These are phyloP conservation scores for Populus tomentosa DNA, from an alignment of 441 rosid genomes.

Conservation along the genomic window DNA sequence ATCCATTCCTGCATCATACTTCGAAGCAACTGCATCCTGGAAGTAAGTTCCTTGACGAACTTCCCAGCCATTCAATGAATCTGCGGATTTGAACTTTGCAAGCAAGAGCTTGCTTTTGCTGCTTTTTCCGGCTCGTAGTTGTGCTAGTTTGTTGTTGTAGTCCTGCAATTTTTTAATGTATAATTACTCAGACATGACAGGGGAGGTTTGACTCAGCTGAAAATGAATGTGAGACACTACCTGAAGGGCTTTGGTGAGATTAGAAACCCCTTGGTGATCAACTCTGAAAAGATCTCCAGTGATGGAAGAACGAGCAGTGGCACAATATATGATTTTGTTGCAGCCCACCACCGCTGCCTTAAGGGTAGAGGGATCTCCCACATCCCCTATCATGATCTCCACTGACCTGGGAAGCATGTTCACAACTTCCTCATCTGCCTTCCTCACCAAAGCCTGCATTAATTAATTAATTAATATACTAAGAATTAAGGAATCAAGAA, in stretches of 20 bases:
- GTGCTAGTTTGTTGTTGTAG: slow-evolving; percentile 80
- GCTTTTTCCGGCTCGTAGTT: slow-evolving; percentile 84
- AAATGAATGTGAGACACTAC: slow-evolving; percentile 22
- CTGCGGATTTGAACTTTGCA: slow-evolving; percentile 69
- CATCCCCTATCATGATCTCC: slow-evolving; percentile 81
- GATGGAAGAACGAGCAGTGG: slow-evolving; percentile 88
- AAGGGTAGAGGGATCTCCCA: slow-evolving; percentile 77
- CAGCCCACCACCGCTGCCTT: slow-evolving; percentile 76
- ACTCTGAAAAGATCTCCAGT: slow-evolving; percentile 89
- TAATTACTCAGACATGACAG: not conserved
- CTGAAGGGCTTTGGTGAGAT: slow-evolving; percentile 88
- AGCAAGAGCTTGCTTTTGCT: slow-evolving; percentile 93
- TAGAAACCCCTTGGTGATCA: slow-evolving; percentile 88
- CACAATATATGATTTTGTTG: slow-evolving; percentile 87
- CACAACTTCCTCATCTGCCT: slow-evolving; percentile 62
- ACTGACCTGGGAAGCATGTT: slow-evolving; percentile 89
- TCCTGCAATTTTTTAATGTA: slow-evolving; percentile 38
- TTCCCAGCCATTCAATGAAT: slow-evolving; percentile 80
- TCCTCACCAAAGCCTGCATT: slow-evolving; percentile 69
- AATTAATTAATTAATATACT: not conserved
- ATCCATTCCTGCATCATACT: slow-evolving; percentile 94
- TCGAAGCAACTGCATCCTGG: slow-evolving; percentile 71
- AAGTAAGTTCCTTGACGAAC: slow-evolving; percentile 87
- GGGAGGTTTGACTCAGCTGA: not conserved
- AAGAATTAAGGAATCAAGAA: not conserved